These are phyloP conservation scores for Cytospora schulzeri DNA, from an alignment of 2,329 filamentous ascomycete genomes.

Conservation along the genomic window DNA sequence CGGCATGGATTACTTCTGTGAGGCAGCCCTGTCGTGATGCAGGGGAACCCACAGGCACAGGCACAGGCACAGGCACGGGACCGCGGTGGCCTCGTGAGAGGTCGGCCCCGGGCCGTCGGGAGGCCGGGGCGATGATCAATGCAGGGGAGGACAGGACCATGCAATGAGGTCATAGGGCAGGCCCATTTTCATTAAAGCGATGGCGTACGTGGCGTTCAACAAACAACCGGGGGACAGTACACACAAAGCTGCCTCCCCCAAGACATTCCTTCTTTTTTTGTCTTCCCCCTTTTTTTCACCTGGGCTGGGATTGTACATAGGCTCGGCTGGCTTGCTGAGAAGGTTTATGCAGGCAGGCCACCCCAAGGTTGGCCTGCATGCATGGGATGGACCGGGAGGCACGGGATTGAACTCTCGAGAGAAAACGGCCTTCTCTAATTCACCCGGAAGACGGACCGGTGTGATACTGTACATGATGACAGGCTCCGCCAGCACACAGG, in stretches of 20 bases:
- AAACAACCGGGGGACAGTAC: constrained; percentile 14
- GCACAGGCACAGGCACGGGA: no score
- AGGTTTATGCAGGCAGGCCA: constrained; percentile 18
- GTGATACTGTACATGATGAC: neutral
- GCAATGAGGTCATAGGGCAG: constrained; percentile 26
- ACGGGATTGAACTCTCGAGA: neutral
- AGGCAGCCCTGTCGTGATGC: neutral
- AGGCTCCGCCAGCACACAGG: constrained; percentile 12
- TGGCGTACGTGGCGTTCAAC: constrained; percentile 22
- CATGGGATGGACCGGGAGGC: neutral
- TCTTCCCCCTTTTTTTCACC: neutral
- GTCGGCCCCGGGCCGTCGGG: constrained; percentile 13
- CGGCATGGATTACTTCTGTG: neutral
- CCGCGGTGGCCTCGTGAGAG: neutral
- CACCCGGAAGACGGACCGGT: neutral
- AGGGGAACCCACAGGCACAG: neutral
- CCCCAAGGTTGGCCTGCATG: constrained; percentile 7
- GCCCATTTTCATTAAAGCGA: constrained; percentile 20
- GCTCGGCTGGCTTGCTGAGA: neutral
- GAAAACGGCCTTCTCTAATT: neutral
- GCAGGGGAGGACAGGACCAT: constrained; percentile 17
- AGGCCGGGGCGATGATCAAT: constrained; percentile 12
- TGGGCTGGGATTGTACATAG: constrained; percentile 9
- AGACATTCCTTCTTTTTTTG: constrained; percentile 13
- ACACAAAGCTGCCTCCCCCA: constrained; percentile 4